Base-by-base conservation (phyloP, 179 eudicot species). In the Amaranthus tricolor region DNA sequence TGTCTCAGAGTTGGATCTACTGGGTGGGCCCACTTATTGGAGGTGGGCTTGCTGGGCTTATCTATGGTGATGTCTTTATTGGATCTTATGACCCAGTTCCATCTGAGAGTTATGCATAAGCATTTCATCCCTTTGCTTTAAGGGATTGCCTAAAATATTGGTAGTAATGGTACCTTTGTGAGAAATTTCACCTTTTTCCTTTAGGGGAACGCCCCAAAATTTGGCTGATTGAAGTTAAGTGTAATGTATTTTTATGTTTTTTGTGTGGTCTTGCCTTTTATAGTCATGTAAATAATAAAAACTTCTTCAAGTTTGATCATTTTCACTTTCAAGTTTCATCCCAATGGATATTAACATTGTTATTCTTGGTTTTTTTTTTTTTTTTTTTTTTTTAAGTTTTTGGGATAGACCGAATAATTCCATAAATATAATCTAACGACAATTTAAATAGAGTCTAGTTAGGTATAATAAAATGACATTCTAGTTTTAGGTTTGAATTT, bases 1-100 rank as follows among this genome's bases (percentile, higher is more conserved):
- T 85, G 50, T 74, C 92, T 11, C 82, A 87, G 55, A 87, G 80
- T 76, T 90, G 92, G 94, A 84, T 90, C 76, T 90, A 90, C 60
- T 90, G 95, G 95, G 87, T 85, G 12, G 95, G 95, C 73, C 95
- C 95, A 60, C 90, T 90, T 48, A 72, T 90, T 49, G 95, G 95
- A 12, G 95, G 95, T 65, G 94, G 88, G 60, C 82, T 90, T 50
- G 94, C 92, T 57, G 95, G 95, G 21, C 79, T 90, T 47, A 74
- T 89, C 6, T 90, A 88, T 55, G 86, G 87, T 45, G 81, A 81
- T 58, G 61, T 81, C 75, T 81, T 81, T 55, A 81, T 81, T 56
- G 84, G 74, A 12, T 81, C 77, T 7, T 70, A 77, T 68, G 49
- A 19, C 31, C 62, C 72, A 1, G 68, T 73, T 73, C 66, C 83